Base-by-base conservation (phyloP, 2,329 filamentous ascomycete species). In the Xylariaceae sp. region DNA sequence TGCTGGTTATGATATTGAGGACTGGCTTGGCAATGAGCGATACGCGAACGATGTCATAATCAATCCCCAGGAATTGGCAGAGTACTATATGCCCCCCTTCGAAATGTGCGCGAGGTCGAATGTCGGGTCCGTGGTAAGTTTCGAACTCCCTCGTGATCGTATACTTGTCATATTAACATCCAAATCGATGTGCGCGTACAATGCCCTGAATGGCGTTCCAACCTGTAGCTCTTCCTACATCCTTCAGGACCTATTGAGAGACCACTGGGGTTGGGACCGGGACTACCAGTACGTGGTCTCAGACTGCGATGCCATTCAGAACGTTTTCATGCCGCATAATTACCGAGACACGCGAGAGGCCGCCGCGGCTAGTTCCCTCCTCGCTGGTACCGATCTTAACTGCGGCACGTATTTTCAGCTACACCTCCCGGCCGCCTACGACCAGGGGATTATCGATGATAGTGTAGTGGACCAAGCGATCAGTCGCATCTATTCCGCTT, bases 1-100 rank as follows among this genome's bases (percentile, higher is more conserved):
- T 43, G 73, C 71, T 0, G 77, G 67, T 0, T 79, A 81, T 49
- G 77, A 81, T 54, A 57, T 78, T 4, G 77, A 80, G 52, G 52
- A 59, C 36, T 73, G 70, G 62, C 46, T 56, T 9, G 60, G 61
- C 12, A 61, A 66, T 28, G 61, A 64, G 15, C 65, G 74, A 4
- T 68, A 73, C 54, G 69, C 69, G 22, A 82, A 78, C 46, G 69
- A 83, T 54, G 72, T 79, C 9, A 60, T 69, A 9, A 73, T 83
- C 45, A 68, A 67, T 13, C 62, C 68, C 13, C 81, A 85, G 49
- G 83, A 87, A 44, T 62, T 87, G 6, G 69, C 73, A 0, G 82
- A 85, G 52, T 87, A 85, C 61, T 86, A 82, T 53, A 69, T 83
- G 44, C 80, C 77, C 2, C 72, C 80, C 0, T 87, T 87, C 64